Conservation (phyloP, 2,329 filamentous ascomycete genomes). For the Colletotrichum graminicola region DNA sequence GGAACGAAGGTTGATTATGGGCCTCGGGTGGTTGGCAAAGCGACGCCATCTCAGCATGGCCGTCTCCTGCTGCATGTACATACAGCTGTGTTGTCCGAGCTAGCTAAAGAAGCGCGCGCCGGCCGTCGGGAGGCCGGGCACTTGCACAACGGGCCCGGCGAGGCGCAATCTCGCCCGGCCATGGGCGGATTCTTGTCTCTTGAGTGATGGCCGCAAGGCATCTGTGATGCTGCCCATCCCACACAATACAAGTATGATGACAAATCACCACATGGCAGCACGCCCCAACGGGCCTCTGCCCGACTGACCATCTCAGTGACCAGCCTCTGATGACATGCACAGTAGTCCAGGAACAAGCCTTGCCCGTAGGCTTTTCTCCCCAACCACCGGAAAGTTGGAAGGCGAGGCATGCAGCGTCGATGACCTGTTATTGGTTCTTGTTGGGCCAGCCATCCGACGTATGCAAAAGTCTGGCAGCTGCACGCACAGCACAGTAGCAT, state of each 20-base stretch:
- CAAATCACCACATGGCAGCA: background rate
- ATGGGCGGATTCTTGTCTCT: conserved; percentile 7
- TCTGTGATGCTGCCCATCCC: conserved; percentile 23
- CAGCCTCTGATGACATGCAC: background rate
- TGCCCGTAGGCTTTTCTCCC: background rate
- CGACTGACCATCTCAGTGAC: no score
- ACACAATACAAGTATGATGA: conserved; percentile 33
- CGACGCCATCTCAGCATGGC: background rate
- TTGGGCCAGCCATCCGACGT: conserved; percentile 1
- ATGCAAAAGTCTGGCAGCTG: conserved; percentile 11
- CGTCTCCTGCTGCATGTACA: background rate
- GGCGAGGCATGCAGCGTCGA: background rate
- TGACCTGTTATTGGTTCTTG: background rate
- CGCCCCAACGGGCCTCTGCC: background rate
- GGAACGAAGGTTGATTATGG: background rate
- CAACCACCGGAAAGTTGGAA: background rate
- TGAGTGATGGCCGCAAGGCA: conserved; percentile 24
- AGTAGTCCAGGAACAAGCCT: background rate
- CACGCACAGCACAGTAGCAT: background rate
- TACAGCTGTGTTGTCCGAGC: background rate
- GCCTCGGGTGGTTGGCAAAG: background rate
- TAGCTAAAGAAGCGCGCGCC: background rate
- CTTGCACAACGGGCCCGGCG: background rate
- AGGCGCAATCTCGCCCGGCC: background rate
- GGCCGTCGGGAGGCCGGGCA: conserved; percentile 9